Base-by-base conservation (phyloP, 2,329 filamentous ascomycete genomes). In the Cladosporium sp. region DNA sequence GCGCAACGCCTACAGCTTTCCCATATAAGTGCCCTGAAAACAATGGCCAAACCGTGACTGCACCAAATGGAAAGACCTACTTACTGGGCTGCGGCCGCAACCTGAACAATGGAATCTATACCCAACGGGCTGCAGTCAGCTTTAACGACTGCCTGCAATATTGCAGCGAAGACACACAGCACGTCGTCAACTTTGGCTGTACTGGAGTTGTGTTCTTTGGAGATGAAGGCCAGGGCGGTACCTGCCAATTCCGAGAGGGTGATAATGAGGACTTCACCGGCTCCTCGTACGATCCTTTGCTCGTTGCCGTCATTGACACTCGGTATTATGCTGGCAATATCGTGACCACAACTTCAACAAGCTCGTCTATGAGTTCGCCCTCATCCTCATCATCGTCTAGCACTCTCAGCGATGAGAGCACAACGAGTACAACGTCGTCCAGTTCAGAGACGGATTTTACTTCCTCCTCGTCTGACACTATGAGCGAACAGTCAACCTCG, bases 151-250 rank as follows among this genome's bases (percentile, higher is more conserved):
- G 45, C 6, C 18, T 48, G 16, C 22, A 9, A 8, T 8, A 22
- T 7, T 48, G 45, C 22, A 40, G 19, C 27, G 45, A 25, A 15
- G n/a, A 12, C 6, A 41, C n/a, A 7, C 29, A 45, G 7, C 25
- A 19, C 3, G 15, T 25, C 12, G 33, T 12, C 1, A 19, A 27
- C 22, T 38, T 38, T 32, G 35, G 36, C 16, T 48, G 45, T 18
- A 48, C 45, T 13, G 29, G 36, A 7, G 38, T 40, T 5, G 45
- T 48, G 3, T 48, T 40, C n/a, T 22, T 36, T 27, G 45, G 45
- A 7, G 36, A 13, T 2, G 30, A 40, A 4, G 45, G 45, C 5
- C 36, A 32, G n/a, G 25, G 29, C 19, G 36, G 36, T 18, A 27
- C n/a, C 8, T 48, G 45, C 27, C 45, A 48, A 27, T 35, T 40